Percentiles rank a stretch among this genome's conserved stretches.
phyloP scores from a whole-genome alignment of 2,329 filamentous ascomycete genomes.

The Aspergillus sp. region DNA sequence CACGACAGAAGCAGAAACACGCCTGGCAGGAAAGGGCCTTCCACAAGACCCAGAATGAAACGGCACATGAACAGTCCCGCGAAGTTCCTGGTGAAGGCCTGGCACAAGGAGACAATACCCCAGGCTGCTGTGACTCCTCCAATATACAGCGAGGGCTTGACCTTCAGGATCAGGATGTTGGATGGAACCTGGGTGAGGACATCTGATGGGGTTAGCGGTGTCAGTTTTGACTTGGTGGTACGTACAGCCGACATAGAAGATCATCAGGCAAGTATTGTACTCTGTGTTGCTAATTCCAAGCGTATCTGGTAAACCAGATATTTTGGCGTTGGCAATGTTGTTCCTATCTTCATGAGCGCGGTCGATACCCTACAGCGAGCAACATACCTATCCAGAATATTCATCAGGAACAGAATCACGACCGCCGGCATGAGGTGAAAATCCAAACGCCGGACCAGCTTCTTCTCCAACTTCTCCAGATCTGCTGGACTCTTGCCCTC shows the following conservation, averaged over 20 bases:
- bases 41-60: background rate
- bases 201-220: background rate
- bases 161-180: background rate
- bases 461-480: background rate
- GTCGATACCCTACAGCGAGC: fast-evolving
- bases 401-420: conserved; percentile 3
- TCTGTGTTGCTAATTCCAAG: background rate
- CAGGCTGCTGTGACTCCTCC: background rate
- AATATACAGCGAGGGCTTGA: conserved; percentile 1
- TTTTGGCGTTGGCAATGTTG: conserved; percentile 2
- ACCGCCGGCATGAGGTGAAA: conserved; percentile 1
- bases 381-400: conserved; percentile 1
- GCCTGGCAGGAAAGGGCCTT: background rate
- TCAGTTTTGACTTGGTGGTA: background rate
- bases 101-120: conserved; percentile 1
- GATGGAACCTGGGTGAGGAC: conserved; percentile 1
- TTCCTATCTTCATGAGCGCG: background rate
- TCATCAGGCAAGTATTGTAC: conserved; percentile 1
- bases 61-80: conserved; percentile 2
- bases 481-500: background rate
- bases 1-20: conserved; percentile 1
- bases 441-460: background rate
- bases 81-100: conserved; percentile 1
- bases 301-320: background rate
- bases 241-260: background rate